A percentile compares a stretch with the other conserved stretches of the same genome.
phyloP scores from a whole-genome alignment of 129 eudicot species.

The Calendula officinalis region DNA sequence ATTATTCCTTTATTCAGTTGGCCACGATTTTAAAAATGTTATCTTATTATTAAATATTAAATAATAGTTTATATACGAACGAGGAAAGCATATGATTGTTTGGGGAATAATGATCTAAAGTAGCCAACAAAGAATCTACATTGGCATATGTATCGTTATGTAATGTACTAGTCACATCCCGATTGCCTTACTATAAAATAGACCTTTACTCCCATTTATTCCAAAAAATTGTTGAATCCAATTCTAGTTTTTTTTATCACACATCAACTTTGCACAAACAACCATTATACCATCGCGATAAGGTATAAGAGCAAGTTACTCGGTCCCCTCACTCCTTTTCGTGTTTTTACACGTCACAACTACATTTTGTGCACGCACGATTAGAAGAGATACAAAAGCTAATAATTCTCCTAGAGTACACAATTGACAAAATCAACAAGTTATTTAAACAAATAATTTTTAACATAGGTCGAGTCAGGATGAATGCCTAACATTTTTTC shows the following conservation, averaged over 20 bases:
- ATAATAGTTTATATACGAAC: slow-evolving; percentile 16
- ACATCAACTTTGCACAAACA: slow-evolving; percentile 23
- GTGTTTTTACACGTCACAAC: not conserved
- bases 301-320: slow-evolving; percentile 18
- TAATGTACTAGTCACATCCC: slow-evolving; percentile 30
- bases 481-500: too few species aligned
- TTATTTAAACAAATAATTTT: too few species aligned
- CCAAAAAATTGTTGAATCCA: slow-evolving; percentile 15
- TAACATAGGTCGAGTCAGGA: too few species aligned
- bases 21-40: not conserved
- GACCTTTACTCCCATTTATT: slow-evolving; percentile 2
- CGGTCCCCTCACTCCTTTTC: not conserved
- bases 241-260: slow-evolving; percentile 25
- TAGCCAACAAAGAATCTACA: slow-evolving; percentile 42
- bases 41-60: slow-evolving; percentile 3
- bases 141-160: slow-evolving; percentile 39
- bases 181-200: slow-evolving; percentile 26
- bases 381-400: too few species aligned
- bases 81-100: slow-evolving; percentile 27
- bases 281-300: slow-evolving; percentile 21
- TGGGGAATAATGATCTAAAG: slow-evolving; percentile 35
- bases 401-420: too few species aligned
- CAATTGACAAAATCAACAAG: too few species aligned
- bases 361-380: not conserved
- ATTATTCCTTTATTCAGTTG: not conserved